Evolutionary conservation across 2,329 filamentous ascomycete species (phyloP).

Genomic region (Xylaria sp.): DNA sequence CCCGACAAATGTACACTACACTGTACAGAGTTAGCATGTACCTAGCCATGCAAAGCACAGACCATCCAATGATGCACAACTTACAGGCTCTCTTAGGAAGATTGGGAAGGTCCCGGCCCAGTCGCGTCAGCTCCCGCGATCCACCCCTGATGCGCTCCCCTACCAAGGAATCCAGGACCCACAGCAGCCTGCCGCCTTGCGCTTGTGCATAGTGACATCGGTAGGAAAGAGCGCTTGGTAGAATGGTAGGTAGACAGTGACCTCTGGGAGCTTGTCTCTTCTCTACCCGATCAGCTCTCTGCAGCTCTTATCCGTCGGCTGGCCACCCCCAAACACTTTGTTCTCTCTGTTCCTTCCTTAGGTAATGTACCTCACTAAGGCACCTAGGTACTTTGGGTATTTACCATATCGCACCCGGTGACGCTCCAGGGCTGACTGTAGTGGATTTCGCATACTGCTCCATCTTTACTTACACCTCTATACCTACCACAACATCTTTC

Average conservation of each 20-base stretch:
- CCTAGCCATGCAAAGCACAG: constrained; percentile 25
- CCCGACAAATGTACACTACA: neutral
- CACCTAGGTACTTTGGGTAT: neutral
- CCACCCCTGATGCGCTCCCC: constrained; percentile 11
- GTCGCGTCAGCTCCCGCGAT: constrained; percentile 43
- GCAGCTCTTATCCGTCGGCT: neutral
- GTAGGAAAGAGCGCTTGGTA: neutral
- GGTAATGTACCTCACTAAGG: neutral
- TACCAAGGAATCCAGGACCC: constrained; percentile 15
- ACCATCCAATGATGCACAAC: constrained; percentile 40
- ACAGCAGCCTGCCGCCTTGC: constrained; percentile 12
- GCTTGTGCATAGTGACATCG: neutral
- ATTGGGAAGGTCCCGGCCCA: constrained; percentile 32
- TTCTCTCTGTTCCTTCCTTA: neutral
- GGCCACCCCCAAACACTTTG: neutral
- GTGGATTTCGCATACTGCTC: constrained; percentile 5
- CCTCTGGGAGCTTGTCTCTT: neutral
- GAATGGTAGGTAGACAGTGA: neutral
- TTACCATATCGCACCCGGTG: neutral
- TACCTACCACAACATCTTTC: neutral
- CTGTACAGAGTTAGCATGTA: neutral
- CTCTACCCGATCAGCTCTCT: neutral
- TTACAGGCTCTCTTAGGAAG: constrained; percentile 33
- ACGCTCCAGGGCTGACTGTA: constrained; percentile 20
- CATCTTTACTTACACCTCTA: neutral